phyloP scores from a whole-genome alignment of 768 basidiomycete species.

The Leccinum boreale region DNA sequence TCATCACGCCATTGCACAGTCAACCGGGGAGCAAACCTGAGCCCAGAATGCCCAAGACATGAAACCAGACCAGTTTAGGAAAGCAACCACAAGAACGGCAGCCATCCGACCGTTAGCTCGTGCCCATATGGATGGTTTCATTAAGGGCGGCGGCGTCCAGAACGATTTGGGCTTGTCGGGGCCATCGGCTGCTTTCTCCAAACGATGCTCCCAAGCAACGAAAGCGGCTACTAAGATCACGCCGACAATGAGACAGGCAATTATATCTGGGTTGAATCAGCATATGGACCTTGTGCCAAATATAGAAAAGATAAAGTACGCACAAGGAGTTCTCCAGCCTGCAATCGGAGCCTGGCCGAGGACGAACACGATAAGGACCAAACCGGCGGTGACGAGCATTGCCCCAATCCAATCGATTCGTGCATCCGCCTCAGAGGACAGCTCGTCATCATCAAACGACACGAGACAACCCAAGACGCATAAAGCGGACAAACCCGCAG shows the following conservation, averaged over 20 bases:
- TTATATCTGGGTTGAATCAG: constrained; percentile 50
- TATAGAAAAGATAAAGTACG: constrained; percentile 13
- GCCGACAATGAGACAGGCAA: constrained; percentile 62
- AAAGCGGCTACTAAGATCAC: constrained; percentile 55
- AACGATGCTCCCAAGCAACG: constrained; percentile 60
- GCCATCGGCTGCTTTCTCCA: constrained; percentile 38
- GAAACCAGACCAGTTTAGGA: constrained; percentile 62
- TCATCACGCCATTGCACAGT: not conserved
- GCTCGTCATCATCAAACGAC: constrained; percentile 58
- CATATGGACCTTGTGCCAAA: constrained; percentile 20
- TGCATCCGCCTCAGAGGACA: constrained; percentile 37
- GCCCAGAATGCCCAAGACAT: constrained; percentile 51
- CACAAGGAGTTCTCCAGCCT: constrained; percentile 61
- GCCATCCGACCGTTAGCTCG: constrained; percentile 62
- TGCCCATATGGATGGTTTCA: constrained; percentile 60
- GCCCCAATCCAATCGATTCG: constrained; percentile 81
- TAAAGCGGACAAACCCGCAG: constrained; percentile 52
- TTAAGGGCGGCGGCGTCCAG: constrained; percentile 55
- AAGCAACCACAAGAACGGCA: constrained; percentile 60
- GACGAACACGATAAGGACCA: constrained; percentile 71
- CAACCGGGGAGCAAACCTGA: constrained; percentile 28
- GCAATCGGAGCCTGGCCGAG: constrained; percentile 66
- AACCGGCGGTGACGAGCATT: constrained; percentile 56
- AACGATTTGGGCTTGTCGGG: constrained; percentile 21
- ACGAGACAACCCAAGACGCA: constrained; percentile 51